Conservation (phyloP, 768 basidiomycete genomes). For the Mycena chlorophos region DNA sequence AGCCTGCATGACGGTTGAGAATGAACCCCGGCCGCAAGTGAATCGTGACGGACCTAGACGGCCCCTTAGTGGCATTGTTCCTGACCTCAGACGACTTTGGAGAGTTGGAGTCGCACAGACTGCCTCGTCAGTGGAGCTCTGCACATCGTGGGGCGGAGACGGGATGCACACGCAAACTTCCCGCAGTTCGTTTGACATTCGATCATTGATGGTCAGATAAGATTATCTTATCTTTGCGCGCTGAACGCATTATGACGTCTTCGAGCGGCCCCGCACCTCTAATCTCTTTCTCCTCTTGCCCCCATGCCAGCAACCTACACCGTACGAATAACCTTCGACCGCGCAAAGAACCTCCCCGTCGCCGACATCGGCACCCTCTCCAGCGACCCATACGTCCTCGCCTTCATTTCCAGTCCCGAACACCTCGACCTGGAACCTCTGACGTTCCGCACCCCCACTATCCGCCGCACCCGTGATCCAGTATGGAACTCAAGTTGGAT, state of each 20-base stretch:
- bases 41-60: too few relatives aligned
- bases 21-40: not conserved
- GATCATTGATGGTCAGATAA: not conserved
- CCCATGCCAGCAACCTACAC: slow-evolving; percentile 15
- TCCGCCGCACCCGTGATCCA: slow-evolving; percentile 22
- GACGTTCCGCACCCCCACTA: slow-evolving; percentile 24
- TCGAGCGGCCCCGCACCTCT: not conserved
- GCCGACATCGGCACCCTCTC: slow-evolving; percentile 24
- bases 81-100: too few relatives aligned
- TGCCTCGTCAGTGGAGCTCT: too few relatives aligned
- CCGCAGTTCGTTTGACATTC: not conserved
- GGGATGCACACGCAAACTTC: not conserved
- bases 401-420: slow-evolving; percentile 10
- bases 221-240: not conserved
- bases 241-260: not conserved
- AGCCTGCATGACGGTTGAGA: not conserved
- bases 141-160: too few relatives aligned
- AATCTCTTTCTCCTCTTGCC: not conserved
- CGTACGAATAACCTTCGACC: slow-evolving; percentile 16
- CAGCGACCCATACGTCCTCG: slow-evolving; percentile 26
- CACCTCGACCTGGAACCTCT: slow-evolving; percentile 11
- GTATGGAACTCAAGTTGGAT: slow-evolving; percentile 23
- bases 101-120: too few relatives aligned
- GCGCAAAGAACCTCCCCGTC: slow-evolving; percentile 21
- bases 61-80: too few relatives aligned